phyloP scores from a whole-genome alignment of 2,329 filamentous ascomycete species.

The Cladorrhinum sp. region DNA sequence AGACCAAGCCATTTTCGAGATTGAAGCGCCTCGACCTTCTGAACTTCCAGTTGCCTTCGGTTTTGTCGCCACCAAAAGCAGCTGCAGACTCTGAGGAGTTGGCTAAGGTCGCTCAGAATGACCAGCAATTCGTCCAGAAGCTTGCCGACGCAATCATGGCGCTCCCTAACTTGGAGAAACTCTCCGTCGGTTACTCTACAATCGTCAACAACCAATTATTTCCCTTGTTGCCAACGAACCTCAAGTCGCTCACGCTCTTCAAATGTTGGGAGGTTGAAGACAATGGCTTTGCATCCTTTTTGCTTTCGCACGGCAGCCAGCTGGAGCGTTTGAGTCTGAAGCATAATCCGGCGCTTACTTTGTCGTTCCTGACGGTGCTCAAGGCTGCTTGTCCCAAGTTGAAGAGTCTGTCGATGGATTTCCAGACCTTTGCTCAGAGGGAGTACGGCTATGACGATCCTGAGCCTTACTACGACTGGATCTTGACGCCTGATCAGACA shows the following conservation, averaged over 20 bases:
- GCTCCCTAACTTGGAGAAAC: conserved; percentile 61
- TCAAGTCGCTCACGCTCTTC: conserved; percentile 68
- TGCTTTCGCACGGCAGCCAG: conserved; percentile 64
- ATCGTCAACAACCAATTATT: conserved; percentile 67
- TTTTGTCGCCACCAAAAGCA: conserved; percentile 36
- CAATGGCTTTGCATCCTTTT: conserved; percentile 61
- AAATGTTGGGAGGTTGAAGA: conserved; percentile 77
- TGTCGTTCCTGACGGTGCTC: conserved; percentile 70
- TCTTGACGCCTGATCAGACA: conserved; percentile 61
- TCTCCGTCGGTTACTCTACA: conserved; percentile 74
- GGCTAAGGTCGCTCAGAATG: conserved; percentile 37
- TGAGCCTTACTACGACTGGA: conserved; percentile 69
- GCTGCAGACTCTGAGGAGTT: conserved; percentile 44
- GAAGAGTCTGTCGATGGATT: conserved; percentile 69
- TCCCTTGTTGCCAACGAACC: conserved; percentile 61
- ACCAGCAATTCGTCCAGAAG: conserved; percentile 31
- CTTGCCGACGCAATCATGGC: conserved; percentile 47
- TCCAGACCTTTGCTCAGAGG: conserved; percentile 73
- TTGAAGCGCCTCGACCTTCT: conserved; percentile 58
- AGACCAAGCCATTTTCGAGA: conserved; percentile 52
- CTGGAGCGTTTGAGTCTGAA: conserved; percentile 67
- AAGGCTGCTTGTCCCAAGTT: conserved; percentile 67
- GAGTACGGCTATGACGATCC: conserved; percentile 62
- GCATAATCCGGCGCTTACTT: conserved; percentile 74
- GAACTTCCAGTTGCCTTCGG: conserved; percentile 59